A percentile compares a stretch with the other conserved stretches of the same genome.
Evolutionary conservation across 208 protist genomes (phyloP).

Genomic region (Blastocrithidia nonstop): DNA sequence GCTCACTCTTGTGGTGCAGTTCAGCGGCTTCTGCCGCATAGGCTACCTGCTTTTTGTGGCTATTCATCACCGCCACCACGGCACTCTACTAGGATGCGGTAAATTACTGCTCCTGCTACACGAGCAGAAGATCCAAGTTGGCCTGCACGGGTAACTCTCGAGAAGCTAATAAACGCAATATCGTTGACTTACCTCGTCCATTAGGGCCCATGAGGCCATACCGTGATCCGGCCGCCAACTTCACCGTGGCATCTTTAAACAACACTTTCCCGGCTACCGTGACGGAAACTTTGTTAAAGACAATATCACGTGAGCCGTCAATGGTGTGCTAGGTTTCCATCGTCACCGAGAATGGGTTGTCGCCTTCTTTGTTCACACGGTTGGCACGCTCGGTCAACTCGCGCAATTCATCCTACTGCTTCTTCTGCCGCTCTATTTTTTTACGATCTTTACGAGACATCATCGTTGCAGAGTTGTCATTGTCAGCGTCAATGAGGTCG

Average conservation of each 20-base stretch:
- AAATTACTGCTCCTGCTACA: constrained; percentile 95
- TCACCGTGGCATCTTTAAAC: constrained; percentile 64
- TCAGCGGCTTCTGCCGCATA: constrained; percentile 62
- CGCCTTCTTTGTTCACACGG: constrained; percentile 38
- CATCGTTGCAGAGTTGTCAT: neutral
- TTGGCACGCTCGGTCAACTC: constrained; percentile 32
- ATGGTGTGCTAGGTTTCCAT: constrained; percentile 31
- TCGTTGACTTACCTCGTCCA: constrained; percentile 90
- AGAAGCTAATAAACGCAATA: constrained; percentile 77
- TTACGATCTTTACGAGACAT: constrained; percentile 57
- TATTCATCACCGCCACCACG: constrained; percentile 73
- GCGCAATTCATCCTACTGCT: constrained; percentile 33
- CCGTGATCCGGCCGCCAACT: constrained; percentile 73
- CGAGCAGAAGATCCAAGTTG: constrained; percentile 88
- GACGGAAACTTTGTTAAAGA: constrained; percentile 70
- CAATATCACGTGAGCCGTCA: constrained; percentile 72
- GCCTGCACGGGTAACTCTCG: constrained; percentile 81
- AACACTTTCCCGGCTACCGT: constrained; percentile 74
- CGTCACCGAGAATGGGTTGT: constrained; percentile 74
- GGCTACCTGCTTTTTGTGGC: constrained; percentile 81
- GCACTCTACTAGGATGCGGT: constrained; percentile 60
- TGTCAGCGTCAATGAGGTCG: neutral
- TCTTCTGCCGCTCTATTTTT: constrained; percentile 36
- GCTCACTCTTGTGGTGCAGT: constrained; percentile 46
- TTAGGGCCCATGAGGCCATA: constrained; percentile 94